Conservation (phyloP, 2,329 filamentous ascomycete genomes). For the Ophiostoma australiae region DNA sequence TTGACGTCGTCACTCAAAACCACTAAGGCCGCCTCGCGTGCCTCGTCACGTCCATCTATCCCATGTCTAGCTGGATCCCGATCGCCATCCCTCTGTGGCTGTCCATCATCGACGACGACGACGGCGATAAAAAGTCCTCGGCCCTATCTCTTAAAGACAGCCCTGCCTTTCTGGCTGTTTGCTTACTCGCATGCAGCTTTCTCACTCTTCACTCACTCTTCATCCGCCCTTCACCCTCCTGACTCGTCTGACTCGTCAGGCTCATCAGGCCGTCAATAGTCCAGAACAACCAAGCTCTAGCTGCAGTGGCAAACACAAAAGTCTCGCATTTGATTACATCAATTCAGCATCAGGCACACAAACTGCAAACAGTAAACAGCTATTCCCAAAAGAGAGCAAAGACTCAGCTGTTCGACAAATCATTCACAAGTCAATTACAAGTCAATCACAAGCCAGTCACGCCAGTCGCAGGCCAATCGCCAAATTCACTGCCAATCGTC, state of each 20-base stretch:
- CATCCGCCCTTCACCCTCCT: neutral
- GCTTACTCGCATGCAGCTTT: neutral
- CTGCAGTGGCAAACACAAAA: neutral
- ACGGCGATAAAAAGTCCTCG: neutral
- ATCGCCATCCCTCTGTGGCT: neutral
- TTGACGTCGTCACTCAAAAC: neutral
- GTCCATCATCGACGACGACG: neutral
- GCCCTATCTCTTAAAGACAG: neutral
- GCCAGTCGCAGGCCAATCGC: neutral
- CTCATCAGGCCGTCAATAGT: neutral
- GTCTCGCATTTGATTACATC: too few relatives aligned
- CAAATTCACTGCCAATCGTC: constrained; percentile 2
- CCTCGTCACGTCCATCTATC: constrained; percentile 1
- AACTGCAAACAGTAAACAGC: neutral
- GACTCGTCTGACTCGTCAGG: neutral
- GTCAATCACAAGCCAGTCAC: neutral
- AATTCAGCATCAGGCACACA: neutral
- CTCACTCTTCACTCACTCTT: neutral
- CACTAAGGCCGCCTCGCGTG: neutral
- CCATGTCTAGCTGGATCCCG: neutral
- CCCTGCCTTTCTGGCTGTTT: neutral
- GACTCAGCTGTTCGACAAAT: neutral
- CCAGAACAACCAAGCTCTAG: neutral
- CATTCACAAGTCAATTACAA: neutral
- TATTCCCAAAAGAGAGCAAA: neutral